Evolutionary conservation across 192 early-diverging fungal species (phyloP), one percentile per base, ranked within the genome.

Genomic region (Coemansia reversa): DNA sequence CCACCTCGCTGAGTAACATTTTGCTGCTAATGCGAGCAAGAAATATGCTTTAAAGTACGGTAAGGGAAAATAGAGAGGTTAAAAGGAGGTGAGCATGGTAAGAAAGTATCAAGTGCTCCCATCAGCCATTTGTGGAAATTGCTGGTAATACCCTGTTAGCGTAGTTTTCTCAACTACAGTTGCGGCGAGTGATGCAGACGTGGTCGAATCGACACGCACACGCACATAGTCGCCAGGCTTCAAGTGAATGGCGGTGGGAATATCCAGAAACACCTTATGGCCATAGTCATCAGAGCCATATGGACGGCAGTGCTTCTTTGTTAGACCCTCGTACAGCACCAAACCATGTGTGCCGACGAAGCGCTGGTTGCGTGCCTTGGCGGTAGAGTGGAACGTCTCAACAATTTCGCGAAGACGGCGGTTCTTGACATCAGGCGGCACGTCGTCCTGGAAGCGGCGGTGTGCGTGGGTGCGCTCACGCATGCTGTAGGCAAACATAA

Each of bases 401-500:
- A 91, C 87, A 18, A 91, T 89, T 65, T 91, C 87, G 29, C 81
- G 70, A 28, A 91, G 67, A 22, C 90, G 77, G 5, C 84, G 65
- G 20, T 72, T 50, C 74, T 91, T 91, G 42, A 84, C 82, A 32
- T 75, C 81, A n/a, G 75, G 83, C 14, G 83, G 81, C 20, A 91
- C 88, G 72, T 91, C 86, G 59, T 91, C 90, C 30, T 78, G 51
- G 50, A 83, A 84, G 42, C 78, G 74, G 28, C 90, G 85, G 60
- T 89, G 88, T 4, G 90, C 90, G 54, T 90, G 88, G 5, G 90
- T 91, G 33, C 84, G 83, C 67, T 90, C 88, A 47, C 90, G 84
- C 81, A 88, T 89, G 60, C 87, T 87, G 69, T 91, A 91, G 7
- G 87, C 88, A 79, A 91, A 91, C 90, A 91, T 91, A 54, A 87